These are phyloP conservation scores for Ogataea populi-albae DNA, from an alignment of 805 yeast genomes.

Conservation along the genomic window DNA sequence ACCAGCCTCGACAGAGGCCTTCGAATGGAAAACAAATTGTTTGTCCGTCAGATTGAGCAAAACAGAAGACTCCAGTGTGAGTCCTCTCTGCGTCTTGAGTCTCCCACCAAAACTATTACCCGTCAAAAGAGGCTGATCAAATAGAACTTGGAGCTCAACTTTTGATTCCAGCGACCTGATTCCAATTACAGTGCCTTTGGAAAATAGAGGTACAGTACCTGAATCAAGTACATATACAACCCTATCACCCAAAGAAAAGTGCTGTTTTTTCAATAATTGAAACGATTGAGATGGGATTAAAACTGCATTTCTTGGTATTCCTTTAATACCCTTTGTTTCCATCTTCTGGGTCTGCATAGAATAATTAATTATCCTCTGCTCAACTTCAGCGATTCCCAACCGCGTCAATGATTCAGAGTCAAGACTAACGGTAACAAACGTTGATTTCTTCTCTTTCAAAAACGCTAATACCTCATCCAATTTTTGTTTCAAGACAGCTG, in stretches of 20 bases:
- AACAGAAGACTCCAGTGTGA: constrained; percentile 75
- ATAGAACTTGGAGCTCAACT: constrained; percentile 69
- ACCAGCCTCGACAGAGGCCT: constrained; percentile 48
- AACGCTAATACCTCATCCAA: constrained; percentile 35
- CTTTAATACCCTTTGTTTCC: constrained; percentile 58
- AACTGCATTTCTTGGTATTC: constrained; percentile 83
- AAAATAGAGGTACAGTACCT: constrained; percentile 85
- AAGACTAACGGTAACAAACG: constrained; percentile 61
- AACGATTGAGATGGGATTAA: constrained; percentile 72
- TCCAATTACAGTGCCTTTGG: constrained; percentile 87
- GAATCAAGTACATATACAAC: constrained; percentile 79
- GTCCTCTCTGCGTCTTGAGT: constrained; percentile 74
- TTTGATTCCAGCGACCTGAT: constrained; percentile 55
- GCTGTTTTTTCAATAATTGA: constrained; percentile 68
- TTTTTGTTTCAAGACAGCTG: constrained; percentile 42
- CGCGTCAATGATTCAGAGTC: constrained; percentile 77
- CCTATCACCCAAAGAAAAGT: constrained; percentile 84
- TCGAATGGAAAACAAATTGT: constrained; percentile 75
- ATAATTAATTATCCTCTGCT: constrained; percentile 50
- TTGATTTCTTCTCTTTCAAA: constrained; percentile 47
- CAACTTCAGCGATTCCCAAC: constrained; percentile 64
- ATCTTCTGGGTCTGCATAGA: constrained; percentile 43
- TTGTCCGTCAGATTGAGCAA: constrained; percentile 72
- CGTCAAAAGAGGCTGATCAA: constrained; percentile 78
- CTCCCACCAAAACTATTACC: constrained; percentile 83